Base-by-base conservation (phyloP, 495 filamentous ascomycete genomes). In the Immersiella caudata region DNA sequence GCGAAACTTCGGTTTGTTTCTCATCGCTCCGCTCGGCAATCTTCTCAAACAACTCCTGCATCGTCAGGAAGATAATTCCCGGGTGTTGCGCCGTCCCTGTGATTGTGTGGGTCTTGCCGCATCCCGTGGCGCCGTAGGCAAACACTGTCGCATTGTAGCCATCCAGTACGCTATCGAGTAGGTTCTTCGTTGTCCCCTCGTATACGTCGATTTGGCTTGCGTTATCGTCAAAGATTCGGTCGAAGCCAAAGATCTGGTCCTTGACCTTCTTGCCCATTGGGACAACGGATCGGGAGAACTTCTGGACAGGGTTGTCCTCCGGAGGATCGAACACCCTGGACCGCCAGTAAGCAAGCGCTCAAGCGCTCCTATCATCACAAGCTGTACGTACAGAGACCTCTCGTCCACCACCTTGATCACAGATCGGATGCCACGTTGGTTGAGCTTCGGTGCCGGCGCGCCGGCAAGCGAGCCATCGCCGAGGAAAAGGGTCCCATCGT, bases 61-160 rank as follows among this genome's bases (percentile, higher is more conserved):
- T 98, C 0, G 95, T 98, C 62, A 99, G 79, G 79, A 98, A 99
- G 74, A 99, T 99, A 65, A 99, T 97, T 52, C 95, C 95, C 4
- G 95, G 95, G 75, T 95, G 90, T 76, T 97, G 93, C 0, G 91
- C 82, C 0, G 94, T 98, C 61, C 95, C 73, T 27, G 90, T 92
- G 76, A 99, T 99, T 16, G 95, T 99, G 78, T 99, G 95, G 20
- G 95, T 99, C 79, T 98, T 99, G 76, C 95, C 95, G 77, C 95
- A 99, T 40, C 95, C 95, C 1, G 95, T 99, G 21, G 95, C 95
- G 70, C 95, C 95, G 79, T 99, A 99, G 27, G 95, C 95, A 77
- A 98, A 99, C 0, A 99, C 95, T 0, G 95, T 99, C 52, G 96
- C 95, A 83, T 99, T 99, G 81, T 97, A 99, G 58, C 95, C 95